Conservation (phyloP, 192 early-diverging fungal genomes). For the Globomyces pollinis-pini region DNA sequence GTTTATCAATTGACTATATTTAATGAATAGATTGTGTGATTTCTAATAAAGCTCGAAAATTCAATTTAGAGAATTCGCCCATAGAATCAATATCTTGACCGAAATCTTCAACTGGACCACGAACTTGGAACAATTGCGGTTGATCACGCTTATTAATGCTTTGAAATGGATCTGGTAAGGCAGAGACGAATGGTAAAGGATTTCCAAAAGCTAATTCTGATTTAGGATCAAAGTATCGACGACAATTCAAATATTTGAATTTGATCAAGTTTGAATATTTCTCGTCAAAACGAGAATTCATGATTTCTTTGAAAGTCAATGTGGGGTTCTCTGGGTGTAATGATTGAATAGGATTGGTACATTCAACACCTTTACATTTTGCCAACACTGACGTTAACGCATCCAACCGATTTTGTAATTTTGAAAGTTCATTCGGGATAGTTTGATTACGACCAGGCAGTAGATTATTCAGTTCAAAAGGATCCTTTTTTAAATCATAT, state of each 20-base stretch:
- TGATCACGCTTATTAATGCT: neutral
- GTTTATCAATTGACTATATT: neutral
- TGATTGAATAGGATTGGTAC: neutral
- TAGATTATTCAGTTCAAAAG: neutral
- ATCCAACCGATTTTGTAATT: neutral
- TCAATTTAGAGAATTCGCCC: neutral
- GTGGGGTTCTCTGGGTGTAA: neutral
- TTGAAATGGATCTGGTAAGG: neutral
- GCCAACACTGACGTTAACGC: neutral
- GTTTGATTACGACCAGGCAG: neutral
- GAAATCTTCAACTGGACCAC: neutral
- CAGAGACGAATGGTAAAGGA: neutral
- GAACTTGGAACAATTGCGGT: neutral
- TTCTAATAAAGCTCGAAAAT: neutral
- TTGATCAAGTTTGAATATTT: neutral
- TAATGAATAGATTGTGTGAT: neutral
- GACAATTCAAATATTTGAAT: neutral
- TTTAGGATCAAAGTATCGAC: neutral
- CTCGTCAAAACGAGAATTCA: neutral
- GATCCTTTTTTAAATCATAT: neutral
- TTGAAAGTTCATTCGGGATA: neutral
- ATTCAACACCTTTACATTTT: neutral
- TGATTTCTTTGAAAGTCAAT: neutral
- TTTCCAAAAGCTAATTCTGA: neutral
- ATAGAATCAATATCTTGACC: neutral